phyloP scores from a whole-genome alignment of 176 grass and related monocot genomes.

The Avena eriantha region DNA sequence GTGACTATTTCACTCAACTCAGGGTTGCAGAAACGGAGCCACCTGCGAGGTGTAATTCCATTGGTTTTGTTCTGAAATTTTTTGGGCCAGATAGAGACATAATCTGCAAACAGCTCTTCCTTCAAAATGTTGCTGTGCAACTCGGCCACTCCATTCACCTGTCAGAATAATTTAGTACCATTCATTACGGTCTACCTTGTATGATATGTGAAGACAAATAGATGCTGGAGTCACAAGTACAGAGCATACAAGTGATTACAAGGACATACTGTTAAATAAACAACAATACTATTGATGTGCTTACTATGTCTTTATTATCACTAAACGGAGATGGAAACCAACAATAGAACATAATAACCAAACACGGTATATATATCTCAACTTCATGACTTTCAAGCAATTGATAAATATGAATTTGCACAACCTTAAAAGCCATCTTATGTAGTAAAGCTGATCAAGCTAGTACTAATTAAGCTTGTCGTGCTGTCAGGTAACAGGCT shows the following conservation, averaged over 20 bases:
- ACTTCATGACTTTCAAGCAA: background rate
- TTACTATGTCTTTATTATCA: background rate
- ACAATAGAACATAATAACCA: background rate
- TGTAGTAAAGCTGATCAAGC: conserved; percentile 16
- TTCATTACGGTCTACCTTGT: conserved; percentile 34
- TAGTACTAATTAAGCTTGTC: background rate
- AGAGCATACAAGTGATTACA: no score
- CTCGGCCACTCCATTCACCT: conserved; percentile 91
- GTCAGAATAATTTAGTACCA: conserved; percentile 41
- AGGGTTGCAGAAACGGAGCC: conserved; percentile 79
- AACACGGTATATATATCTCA: background rate
- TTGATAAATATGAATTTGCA: conserved; percentile 10
- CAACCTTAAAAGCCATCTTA: conserved; percentile 5
- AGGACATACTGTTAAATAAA: conserved; percentile 18
- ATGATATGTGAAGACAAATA: conserved; percentile 39
- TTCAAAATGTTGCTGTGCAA: conserved; percentile 90
- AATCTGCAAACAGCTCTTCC: conserved; percentile 70
- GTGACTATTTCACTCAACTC: conserved; percentile 75
- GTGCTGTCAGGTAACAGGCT: conserved; percentile 17
- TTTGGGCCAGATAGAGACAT: conserved; percentile 66
- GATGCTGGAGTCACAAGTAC: conserved; percentile 23
- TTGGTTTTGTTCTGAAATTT: conserved; percentile 94
- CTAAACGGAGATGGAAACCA: background rate
- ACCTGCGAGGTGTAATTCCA: conserved; percentile 77
- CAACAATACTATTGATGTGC: background rate